phyloP scores from a whole-genome alignment of 108 stramenopile species.

The Pseudonitzschia multistriata region DNA sequence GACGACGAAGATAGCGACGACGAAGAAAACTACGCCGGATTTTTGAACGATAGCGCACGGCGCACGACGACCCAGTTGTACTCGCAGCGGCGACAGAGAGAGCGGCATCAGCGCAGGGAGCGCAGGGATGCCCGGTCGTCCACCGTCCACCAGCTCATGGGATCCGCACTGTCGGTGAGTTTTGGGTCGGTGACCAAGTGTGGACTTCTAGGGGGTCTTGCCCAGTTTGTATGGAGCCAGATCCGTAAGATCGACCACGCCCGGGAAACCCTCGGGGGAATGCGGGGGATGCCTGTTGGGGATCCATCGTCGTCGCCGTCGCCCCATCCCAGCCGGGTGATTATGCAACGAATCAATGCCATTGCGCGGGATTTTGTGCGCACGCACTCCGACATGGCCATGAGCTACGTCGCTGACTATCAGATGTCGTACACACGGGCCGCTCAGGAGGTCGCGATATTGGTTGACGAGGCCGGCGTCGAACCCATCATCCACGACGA shows the following conservation, averaged over 20 bases:
- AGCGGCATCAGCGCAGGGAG: constrained; percentile 3
- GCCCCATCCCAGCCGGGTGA: neutral
- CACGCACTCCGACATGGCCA: constrained; percentile 74
- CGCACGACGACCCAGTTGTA: neutral
- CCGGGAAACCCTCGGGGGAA: constrained; percentile 40
- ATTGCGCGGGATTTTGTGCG: constrained; percentile 64
- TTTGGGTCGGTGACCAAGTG: constrained; percentile 85
- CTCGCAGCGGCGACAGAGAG: constrained; percentile 19
- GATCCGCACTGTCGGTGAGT: constrained; percentile 51
- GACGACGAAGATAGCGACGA: constrained; percentile 61
- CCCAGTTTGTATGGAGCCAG: constrained; percentile 77
- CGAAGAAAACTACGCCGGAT: constrained; percentile 22
- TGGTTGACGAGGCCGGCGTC: constrained; percentile 75
- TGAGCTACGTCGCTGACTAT: constrained; percentile 82
- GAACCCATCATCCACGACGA: constrained; percentile 85
- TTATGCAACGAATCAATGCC: constrained; percentile 28
- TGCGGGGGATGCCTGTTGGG: constrained; percentile 70
- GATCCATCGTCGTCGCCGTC: neutral
- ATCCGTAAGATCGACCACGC: constrained; percentile 69
- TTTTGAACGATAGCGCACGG: neutral
- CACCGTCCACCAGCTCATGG: constrained; percentile 66
- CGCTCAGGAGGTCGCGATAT: constrained; percentile 70
- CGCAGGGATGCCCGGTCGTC: constrained; percentile 16
- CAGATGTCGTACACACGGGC: constrained; percentile 77
- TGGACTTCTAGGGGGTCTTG: constrained; percentile 77